phyloP scores from a whole-genome alignment of 2,329 filamentous ascomycete genomes.

The Magnaporthiopsis incrustans region DNA sequence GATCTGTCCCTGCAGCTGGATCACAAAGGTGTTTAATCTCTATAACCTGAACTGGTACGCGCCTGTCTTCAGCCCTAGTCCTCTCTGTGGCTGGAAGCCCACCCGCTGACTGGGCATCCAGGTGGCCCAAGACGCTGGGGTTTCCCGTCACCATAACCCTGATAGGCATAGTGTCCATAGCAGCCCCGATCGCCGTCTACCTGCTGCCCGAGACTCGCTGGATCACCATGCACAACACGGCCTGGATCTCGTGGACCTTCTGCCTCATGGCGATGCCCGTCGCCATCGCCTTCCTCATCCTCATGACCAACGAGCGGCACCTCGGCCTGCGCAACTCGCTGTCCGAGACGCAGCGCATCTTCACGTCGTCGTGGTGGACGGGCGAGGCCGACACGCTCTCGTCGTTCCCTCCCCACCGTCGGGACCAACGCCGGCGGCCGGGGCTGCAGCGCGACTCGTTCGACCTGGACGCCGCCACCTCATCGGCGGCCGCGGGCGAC shows the following conservation, averaged over 20 bases:
- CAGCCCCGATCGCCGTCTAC: constrained; percentile 53
- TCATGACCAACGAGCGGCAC: constrained; percentile 56
- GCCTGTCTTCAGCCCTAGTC: too few species aligned
- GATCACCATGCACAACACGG: constrained; percentile 54
- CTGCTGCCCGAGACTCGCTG: constrained; percentile 42
- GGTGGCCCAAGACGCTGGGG: constrained; percentile 55
- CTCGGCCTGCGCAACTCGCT: constrained; percentile 51
- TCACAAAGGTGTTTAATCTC: constrained; percentile 64
- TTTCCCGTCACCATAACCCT: constrained; percentile 56
- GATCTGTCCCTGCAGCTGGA: constrained; percentile 41
- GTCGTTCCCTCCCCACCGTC: constrained; percentile 14
- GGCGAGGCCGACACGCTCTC: constrained; percentile 44
- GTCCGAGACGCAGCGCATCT: constrained; percentile 60
- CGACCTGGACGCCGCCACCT: constrained; percentile 25
- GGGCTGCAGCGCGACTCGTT: constrained; percentile 28
- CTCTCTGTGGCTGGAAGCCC: too few species aligned
- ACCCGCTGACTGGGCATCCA: too few species aligned
- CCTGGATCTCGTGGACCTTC: constrained; percentile 64
- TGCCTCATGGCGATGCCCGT: constrained; percentile 62
- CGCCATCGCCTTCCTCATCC: constrained; percentile 55
- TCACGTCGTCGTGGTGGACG: constrained; percentile 59
- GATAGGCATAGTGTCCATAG: constrained; percentile 52
- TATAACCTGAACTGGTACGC: constrained; percentile 58
- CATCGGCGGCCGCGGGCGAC: neutral
- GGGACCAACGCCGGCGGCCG: constrained; percentile 32